Evolutionary conservation across 805 yeast species (phyloP), one percentile per base, ranked within the genome.

Genomic region (Spencermartinsiella europaea): DNA sequence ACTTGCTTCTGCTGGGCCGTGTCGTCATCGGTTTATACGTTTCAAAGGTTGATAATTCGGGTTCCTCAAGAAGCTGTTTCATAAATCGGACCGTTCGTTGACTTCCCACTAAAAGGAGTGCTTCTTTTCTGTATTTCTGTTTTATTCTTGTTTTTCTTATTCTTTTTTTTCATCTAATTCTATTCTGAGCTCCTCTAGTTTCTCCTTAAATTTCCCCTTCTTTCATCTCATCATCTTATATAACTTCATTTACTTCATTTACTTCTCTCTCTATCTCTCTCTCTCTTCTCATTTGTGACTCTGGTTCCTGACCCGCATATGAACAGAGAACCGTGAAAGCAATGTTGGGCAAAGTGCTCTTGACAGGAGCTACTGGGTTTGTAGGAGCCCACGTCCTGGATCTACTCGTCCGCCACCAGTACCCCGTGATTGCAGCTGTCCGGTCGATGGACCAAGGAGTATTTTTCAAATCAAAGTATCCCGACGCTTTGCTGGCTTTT

Each of bases 301-400:
- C 31, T 25, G 31, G 7, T 25, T 12, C 31, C 31, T 25, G 31
- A 25, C 7, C 7, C n/a, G n/a, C 31, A 12, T 25, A 25, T 25
- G 31, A 12, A 12, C 31, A 7, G 12, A 25, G 12, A 25, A 25
- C 31, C 31, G 31, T 37, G 14, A 10, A n/a, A 34, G 37, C 15
- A 5, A 38, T 38, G 42, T 38, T 27, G 34, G 42, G 42, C 34
- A 56, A 49, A 34, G 72, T 75, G 14, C 61, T 75, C n/a, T 62
- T 75, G 21, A 67, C 77, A 2, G 79, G 79, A 10, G 76, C 76
- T 12, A 69, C 76, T 10, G 78, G 80, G 7, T 75, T 65, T 53
- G 68, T 74, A 45, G 79, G 78, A 10, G 67, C 70, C 37, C 78
- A 75, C 53, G 62, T 72, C 38, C 56, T 69, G 35, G 58, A 67